A percentile compares a stretch with the other conserved stretches of the same genome.
These are phyloP conservation scores for Penicillium frequentans DNA, from an alignment of 2,329 filamentous ascomycete species.

Conservation along the genomic window DNA sequence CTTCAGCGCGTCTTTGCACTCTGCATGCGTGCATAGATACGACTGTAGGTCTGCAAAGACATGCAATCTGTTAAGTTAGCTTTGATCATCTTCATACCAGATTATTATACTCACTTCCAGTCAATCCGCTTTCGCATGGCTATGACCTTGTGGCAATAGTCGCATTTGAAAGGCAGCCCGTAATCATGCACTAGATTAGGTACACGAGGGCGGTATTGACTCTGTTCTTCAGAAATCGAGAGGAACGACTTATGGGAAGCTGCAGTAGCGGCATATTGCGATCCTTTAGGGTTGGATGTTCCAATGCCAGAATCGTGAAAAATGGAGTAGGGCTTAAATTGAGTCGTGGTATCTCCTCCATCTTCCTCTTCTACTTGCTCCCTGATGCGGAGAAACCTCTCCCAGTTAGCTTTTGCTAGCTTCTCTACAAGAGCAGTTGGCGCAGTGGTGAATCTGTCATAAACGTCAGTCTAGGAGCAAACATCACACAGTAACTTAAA, in stretches of 20 bases:
- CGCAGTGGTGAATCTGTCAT: background rate
- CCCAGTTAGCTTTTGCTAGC: constrained; percentile 8
- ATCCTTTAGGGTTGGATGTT: background rate
- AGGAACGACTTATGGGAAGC: background rate
- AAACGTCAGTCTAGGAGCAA: background rate
- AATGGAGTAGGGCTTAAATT: background rate
- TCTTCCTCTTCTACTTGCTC: background rate
- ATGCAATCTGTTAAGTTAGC: constrained; percentile 6
- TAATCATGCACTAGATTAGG: background rate
- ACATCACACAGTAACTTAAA: background rate
- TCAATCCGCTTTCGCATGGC: constrained; percentile 3
- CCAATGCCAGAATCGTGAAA: too few species aligned
- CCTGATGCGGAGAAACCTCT: constrained; percentile 6
- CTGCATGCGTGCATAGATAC: constrained; percentile 6
- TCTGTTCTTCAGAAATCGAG: background rate
- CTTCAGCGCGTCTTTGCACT: constrained; percentile 1
- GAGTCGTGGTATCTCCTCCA: background rate
- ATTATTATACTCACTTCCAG: constrained; percentile 3
- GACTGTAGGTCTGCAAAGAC: constrained; percentile 7
- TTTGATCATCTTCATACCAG: background rate
- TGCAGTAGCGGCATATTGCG: background rate
- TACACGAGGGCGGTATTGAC: background rate
- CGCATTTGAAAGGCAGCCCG: background rate
- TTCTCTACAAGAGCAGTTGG: background rate
- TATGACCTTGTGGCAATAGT: background rate